Conservation (phyloP, 2,329 filamentous ascomycete genomes). For the Colletotrichum paranaense region DNA sequence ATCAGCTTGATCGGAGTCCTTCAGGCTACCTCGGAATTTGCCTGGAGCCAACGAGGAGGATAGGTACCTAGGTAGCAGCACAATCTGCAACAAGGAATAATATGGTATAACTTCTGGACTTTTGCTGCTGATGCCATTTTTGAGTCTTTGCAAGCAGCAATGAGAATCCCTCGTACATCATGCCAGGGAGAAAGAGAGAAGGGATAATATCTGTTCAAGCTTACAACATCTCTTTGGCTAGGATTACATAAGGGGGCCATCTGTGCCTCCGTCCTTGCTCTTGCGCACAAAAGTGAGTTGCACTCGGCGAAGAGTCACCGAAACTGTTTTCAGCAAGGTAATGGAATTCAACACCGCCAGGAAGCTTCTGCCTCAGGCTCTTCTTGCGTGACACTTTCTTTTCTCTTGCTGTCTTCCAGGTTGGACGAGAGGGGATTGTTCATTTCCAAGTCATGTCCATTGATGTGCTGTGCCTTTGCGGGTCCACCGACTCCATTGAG, state of each 20-base stretch:
- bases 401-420: no score
- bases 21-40: no score
- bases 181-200: background rate
- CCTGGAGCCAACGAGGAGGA: background rate
- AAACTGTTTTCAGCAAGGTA: no score
- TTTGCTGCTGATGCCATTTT: background rate
- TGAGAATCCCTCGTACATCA: background rate
- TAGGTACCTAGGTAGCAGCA: background rate
- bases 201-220: background rate
- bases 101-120: background rate
- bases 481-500: constrained; percentile 6
- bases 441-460: background rate
- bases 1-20: background rate
- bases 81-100: background rate
- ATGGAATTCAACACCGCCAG: no score
- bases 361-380: no score
- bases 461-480: background rate
- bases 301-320: no score
- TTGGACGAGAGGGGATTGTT: background rate
- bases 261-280: background rate
- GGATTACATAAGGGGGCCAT: background rate
- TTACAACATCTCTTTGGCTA: background rate
- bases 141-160: background rate
- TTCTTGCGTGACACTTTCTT: background rate
- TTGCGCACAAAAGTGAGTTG: background rate